Evolutionary conservation across 805 yeast species (phyloP).

Genomic region (Yarrowia deformans): DNA sequence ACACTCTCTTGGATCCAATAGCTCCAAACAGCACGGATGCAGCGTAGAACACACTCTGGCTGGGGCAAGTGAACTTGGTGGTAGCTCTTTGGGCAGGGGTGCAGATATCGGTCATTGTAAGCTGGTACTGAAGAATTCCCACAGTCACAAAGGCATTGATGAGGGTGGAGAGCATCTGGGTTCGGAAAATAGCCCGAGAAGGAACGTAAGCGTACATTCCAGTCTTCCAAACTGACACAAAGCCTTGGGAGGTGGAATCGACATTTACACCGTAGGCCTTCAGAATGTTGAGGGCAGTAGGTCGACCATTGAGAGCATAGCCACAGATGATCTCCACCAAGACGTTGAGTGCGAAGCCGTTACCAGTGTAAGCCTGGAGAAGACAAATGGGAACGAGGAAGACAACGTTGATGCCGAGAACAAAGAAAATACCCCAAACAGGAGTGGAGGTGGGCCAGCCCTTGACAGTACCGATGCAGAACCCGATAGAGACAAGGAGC

Average conservation of each 20-base stretch:
- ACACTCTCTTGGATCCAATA: constrained; percentile 63
- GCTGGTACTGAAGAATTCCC: constrained; percentile 50
- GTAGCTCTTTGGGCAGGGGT: constrained; percentile 46
- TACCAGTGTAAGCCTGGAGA: constrained; percentile 66
- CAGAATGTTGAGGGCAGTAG: constrained; percentile 59
- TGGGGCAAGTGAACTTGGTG: constrained; percentile 56
- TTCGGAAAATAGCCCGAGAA: constrained; percentile 54
- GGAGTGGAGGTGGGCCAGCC: constrained; percentile 44
- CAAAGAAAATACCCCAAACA: constrained; percentile 67
- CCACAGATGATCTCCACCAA: constrained; percentile 70
- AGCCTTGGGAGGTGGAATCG: constrained; percentile 68
- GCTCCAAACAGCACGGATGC: constrained; percentile 65
- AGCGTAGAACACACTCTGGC: constrained; percentile 54
- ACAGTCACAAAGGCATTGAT: constrained; percentile 48
- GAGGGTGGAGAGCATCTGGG: constrained; percentile 55
- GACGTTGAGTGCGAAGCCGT: constrained; percentile 63
- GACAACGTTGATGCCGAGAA: constrained; percentile 59
- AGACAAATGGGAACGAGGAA: constrained; percentile 68
- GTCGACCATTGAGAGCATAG: constrained; percentile 68
- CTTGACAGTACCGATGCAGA: constrained; percentile 56
- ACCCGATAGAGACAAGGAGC: constrained; percentile 52
- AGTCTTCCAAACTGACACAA: constrained; percentile 61
- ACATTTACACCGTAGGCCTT: constrained; percentile 55
- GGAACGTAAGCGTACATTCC: constrained; percentile 56
- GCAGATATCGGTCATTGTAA: constrained; percentile 47